Evolutionary conservation across 202 grass and related monocot genomes (phyloP).

Genomic region (Bolboschoenoplectus hybrid): DNA sequence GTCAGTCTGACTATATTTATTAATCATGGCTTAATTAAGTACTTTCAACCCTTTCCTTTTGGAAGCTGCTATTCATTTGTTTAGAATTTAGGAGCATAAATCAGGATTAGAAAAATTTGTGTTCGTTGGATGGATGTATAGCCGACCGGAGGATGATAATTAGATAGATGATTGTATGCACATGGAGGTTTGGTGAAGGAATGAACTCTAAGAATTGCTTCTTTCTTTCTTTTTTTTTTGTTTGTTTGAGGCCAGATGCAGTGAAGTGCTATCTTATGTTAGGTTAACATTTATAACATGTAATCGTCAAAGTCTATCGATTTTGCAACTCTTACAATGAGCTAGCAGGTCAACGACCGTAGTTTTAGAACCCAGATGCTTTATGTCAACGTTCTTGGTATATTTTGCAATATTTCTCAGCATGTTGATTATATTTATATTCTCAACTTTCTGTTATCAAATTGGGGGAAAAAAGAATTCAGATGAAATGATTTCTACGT

Average conservation of each 20-base stretch:
- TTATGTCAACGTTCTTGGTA: not conserved
- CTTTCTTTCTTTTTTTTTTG: not conserved
- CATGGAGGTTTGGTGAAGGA: conserved; percentile 38
- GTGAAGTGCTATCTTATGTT: conserved; percentile 8
- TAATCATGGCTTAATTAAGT: conserved; percentile 23
- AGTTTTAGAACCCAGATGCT: not conserved
- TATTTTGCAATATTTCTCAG: not conserved
- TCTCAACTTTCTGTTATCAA: not conserved
- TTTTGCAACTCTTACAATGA: not conserved
- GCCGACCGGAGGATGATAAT: not conserved
- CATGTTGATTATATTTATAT: not conserved
- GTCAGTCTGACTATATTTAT: not conserved
- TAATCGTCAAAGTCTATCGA: not conserved
- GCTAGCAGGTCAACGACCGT: not conserved
- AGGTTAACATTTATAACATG: not conserved
- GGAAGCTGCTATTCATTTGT: conserved; percentile 7
- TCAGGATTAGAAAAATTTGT: not conserved
- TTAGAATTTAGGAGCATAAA: conserved; percentile 1
- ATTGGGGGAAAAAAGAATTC: too few species aligned
- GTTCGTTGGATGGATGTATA: not conserved
- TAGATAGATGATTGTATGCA: not conserved
- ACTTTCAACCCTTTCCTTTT: conserved; percentile 19
- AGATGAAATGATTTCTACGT: not conserved
- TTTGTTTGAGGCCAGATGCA: not conserved
- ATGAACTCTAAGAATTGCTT: not conserved